Evolutionary conservation across 2,329 filamentous ascomycete species (phyloP).

Genomic region (Grosmannia clavigera): DNA sequence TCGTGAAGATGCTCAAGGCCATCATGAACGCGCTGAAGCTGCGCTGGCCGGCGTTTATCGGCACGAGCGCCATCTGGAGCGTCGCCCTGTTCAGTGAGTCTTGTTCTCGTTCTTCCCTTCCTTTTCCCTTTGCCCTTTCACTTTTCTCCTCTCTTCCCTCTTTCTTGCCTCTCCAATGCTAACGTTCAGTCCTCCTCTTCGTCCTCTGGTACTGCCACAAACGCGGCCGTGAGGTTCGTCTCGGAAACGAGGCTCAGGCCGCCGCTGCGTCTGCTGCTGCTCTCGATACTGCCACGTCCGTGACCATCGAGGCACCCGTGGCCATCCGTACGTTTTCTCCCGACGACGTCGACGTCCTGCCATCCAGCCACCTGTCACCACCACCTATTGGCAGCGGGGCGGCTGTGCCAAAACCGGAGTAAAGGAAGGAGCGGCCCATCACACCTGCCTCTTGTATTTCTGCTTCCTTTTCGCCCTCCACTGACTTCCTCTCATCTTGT

Average conservation of each 20-base stretch:
- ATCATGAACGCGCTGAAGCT: slow-evolving; percentile 81
- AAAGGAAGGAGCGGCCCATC: neutral
- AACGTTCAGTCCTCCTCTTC: slow-evolving; percentile 61
- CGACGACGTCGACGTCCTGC: neutral
- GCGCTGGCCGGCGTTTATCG: slow-evolving; percentile 81
- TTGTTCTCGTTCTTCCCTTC: neutral
- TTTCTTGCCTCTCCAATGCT: neutral
- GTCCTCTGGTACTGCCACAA: slow-evolving; percentile 99
- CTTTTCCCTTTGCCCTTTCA: neutral
- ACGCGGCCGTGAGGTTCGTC: slow-evolving; percentile 72
- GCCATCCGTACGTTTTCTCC: neutral
- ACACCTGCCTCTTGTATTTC: neutral
- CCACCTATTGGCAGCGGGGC: slow-evolving; percentile 7
- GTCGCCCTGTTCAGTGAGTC: slow-evolving; percentile 72
- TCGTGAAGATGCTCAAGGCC: slow-evolving; percentile 74
- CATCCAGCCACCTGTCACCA: neutral
- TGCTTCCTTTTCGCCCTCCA: neutral
- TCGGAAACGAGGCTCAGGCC: slow-evolving; percentile 34
- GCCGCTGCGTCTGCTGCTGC: neutral
- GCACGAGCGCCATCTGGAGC: slow-evolving; percentile 84
- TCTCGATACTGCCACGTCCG: neutral
- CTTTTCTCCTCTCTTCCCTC: neutral
- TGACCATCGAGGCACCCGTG: neutral
- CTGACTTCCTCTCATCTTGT: neutral
- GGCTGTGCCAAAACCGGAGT: neutral